Percentiles rank a stretch among this genome's conserved stretches.
Evolutionary conservation across 129 eudicot genomes (phyloP).

Genomic region (Flaveria linearis): DNA sequence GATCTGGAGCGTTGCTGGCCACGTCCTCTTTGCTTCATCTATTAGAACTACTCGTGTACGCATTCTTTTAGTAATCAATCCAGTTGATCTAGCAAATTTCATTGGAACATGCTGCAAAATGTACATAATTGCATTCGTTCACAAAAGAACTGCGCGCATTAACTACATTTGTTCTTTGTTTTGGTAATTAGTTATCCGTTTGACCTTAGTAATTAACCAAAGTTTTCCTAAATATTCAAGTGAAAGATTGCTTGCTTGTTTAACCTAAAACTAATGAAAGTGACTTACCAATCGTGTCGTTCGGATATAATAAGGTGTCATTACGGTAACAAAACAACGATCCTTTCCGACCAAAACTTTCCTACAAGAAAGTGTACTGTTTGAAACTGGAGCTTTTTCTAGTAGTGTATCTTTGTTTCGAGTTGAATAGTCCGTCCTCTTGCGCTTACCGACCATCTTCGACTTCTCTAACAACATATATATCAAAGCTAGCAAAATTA

Average conservation of each 20-base stretch:
- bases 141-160: neutral
- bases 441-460: conserved; percentile 14
- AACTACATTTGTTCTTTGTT: neutral
- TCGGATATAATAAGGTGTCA: conserved; percentile 8
- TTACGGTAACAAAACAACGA: conserved; percentile 4
- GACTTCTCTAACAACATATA: conserved; percentile 7
- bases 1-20: conserved; percentile 19
- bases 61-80: conserved; percentile 5
- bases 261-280: neutral
- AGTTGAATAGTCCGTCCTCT: neutral
- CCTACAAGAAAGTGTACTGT: too few relatives aligned
- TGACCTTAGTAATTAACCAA: too few relatives aligned
- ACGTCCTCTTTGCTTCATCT: conserved; percentile 25
- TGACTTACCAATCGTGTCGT: conserved; percentile 22
- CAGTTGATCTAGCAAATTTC: conserved; percentile 30
- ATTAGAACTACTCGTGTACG: conserved; percentile 2
- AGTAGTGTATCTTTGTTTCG: neutral
- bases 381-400: too few relatives aligned
- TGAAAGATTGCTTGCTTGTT: neutral
- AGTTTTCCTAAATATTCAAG: too few relatives aligned
- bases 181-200: too few relatives aligned
- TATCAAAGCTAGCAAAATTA: neutral
- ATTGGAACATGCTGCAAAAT: conserved; percentile 27
- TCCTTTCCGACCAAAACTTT: neutral
- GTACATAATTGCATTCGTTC: neutral